phyloP scores from a whole-genome alignment of 306 rosid genomes.

The Cajanus cajan region DNA sequence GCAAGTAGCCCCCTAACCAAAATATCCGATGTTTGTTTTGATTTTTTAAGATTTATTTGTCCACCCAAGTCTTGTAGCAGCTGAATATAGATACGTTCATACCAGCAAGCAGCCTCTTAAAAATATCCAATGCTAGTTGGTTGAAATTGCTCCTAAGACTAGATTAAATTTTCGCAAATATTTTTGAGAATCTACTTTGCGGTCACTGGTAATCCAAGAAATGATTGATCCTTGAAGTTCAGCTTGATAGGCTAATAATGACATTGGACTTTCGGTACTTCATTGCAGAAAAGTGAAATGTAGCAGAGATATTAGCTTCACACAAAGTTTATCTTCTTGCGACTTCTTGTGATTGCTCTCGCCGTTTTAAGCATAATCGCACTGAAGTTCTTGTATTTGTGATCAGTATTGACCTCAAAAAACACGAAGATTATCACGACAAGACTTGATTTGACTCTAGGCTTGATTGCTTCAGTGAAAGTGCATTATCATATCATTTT shows the following conservation, averaged over 20 bases:
- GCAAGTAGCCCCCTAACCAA: too few species aligned
- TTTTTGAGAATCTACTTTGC: neutral
- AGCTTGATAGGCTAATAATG: neutral
- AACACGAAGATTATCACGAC: neutral
- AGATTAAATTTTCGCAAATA: neutral
- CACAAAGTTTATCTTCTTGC: neutral
- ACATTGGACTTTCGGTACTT: neutral
- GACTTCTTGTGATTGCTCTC: neutral
- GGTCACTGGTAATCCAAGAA: neutral
- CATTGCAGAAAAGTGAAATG: neutral
- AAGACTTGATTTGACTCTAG: slow-evolving; percentile 25
- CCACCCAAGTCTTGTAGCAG: neutral
- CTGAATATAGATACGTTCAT: neutral
- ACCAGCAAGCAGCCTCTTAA: neutral
- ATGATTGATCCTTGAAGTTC: slow-evolving; percentile 12
- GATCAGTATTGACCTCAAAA: neutral
- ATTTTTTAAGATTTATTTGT: neutral
- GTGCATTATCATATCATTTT: slow-evolving; percentile 7
- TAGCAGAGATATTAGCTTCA: neutral
- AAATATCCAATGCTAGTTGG: neutral
- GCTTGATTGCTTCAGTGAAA: slow-evolving; percentile 1
- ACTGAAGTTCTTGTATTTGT: neutral
- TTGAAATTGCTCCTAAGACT: neutral
- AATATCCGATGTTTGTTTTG: too few species aligned
- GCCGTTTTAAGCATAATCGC: neutral